Base-by-base conservation (phyloP, 1,284 basidiomycete genomes). In the Cryptococcus sp. region DNA sequence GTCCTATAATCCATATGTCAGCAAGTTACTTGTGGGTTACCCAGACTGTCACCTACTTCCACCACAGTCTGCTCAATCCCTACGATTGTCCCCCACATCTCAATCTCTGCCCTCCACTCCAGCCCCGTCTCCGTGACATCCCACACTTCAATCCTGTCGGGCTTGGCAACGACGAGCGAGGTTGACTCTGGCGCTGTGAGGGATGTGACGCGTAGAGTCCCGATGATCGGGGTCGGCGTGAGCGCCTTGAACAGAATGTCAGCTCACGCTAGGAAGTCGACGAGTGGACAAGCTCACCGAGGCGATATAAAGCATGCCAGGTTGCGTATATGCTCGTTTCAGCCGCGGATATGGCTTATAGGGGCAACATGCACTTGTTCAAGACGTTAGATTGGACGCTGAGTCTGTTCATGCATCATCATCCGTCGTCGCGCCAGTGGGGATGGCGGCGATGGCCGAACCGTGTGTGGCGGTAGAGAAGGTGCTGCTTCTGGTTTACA, bases 31-130 rank as follows among this genome's bases (percentile, higher is more conserved):
- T 12, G 24, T 13, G 7, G 42, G 13, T 18, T 13, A 20, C 20
- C 18, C 15, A 16, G 21, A 38, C 16, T 16, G 13, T 24, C 4
- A 65, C 72, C 60, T 43, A 73, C 71, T 42, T 68, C 60, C 20
- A 69, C 46, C 15, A 57, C 48, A 18, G 72, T 68, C 45, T 60
- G 62, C 1, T 71, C 72, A 15, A 78, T 60, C 1, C 70, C 70
- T 1, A 73, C 68, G 12, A 77, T 55, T 20, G 62, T 71, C 3
- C 77, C 77, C 76, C 76, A 79, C 4, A 76, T 53, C 20, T 65
- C 57, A 2, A 74, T 63, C 46, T 70, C 68, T 21, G 60, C 63
- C 2, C 50, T 49, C 11, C 57, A 54, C 3, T 62, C 59, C 5
- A 78, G 64, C 0, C 77, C 77, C 0, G 61, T 46, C 0, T 54